A percentile compares a stretch with the other conserved stretches of the same genome.
Evolutionary conservation across 768 basidiomycete species (phyloP).

Genomic region (Nidularia pulvinata): DNA sequence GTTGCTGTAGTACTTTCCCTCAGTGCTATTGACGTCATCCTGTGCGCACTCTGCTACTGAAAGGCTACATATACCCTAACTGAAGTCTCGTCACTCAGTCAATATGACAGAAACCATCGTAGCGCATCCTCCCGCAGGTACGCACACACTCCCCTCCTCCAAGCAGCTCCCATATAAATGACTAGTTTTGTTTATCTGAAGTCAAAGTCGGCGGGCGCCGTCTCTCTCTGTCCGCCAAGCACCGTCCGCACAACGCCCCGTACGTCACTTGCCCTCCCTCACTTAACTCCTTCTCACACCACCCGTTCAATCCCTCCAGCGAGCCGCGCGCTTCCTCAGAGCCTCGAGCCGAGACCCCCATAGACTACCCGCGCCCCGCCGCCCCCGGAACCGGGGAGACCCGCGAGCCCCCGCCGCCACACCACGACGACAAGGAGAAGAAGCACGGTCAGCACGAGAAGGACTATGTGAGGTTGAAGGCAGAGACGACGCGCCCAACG

Average conservation of each 20-base stretch:
- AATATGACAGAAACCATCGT: no score
- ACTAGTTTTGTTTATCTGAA: neutral
- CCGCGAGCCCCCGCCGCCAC: constrained; percentile 10
- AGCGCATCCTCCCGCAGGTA: constrained; percentile 47
- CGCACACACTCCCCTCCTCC: constrained; percentile 10
- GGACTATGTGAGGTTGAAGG: constrained; percentile 43
- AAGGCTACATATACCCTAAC: no score
- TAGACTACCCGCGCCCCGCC: constrained; percentile 54
- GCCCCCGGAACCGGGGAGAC: constrained; percentile 3
- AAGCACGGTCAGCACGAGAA: constrained; percentile 37
- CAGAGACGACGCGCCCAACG: constrained; percentile 47
- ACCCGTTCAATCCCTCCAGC: neutral
- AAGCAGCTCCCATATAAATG: neutral
- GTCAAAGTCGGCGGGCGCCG: constrained; percentile 26
- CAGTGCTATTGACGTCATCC: no score
- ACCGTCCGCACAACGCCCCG: neutral
- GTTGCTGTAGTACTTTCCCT: no score
- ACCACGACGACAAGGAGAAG: constrained; percentile 44
- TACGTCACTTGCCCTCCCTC: neutral
- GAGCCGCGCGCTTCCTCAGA: neutral
- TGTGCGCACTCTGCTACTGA: no score
- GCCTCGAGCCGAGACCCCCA: neutral
- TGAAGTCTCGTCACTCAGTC: no score
- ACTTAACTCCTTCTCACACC: neutral
- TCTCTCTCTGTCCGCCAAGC: constrained; percentile 4